These are phyloP conservation scores for Picochlorum sp. DNA, from an alignment of 139 green algal species.

Conservation along the genomic window DNA sequence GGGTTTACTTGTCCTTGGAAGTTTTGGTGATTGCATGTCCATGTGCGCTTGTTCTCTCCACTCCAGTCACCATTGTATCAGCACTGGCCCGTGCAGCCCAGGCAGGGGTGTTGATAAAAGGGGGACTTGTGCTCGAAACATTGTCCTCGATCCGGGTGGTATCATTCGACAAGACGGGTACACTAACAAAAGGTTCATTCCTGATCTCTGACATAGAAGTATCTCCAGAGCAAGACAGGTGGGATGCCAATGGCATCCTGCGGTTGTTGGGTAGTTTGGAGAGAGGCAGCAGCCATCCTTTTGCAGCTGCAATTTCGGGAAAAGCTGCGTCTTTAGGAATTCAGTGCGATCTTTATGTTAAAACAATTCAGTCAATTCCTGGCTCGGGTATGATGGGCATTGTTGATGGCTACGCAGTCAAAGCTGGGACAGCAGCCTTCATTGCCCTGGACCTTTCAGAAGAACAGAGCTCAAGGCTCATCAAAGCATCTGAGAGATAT, in stretches of 20 bases:
- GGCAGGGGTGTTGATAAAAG: constrained; percentile 69
- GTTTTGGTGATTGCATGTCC: constrained; percentile 75
- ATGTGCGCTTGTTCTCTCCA: constrained; percentile 78
- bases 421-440: constrained; percentile 11
- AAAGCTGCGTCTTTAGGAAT: constrained; percentile 16
- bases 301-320: constrained; percentile 41
- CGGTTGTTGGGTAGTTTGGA: constrained; percentile 31
- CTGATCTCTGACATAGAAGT: constrained; percentile 13
- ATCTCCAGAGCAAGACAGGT: neutral
- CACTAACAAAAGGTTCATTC: constrained; percentile 62
- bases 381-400: constrained; percentile 10
- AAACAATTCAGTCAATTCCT: neutral
- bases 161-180: constrained; percentile 77
- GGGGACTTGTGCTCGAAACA: constrained; percentile 57
- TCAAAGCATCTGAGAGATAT: neutral
- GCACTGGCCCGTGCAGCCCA: constrained; percentile 36
- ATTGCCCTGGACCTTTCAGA: neutral
- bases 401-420: constrained; percentile 10
- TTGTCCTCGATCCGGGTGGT: constrained; percentile 41
- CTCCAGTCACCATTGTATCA: constrained; percentile 53
- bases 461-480: neutral
- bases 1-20: constrained; percentile 59
- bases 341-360: neutral
- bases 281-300: constrained; percentile 35
- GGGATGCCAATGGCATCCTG: constrained; percentile 10